phyloP scores from a whole-genome alignment of 1,139 yeast genomes.

The Taphrina betulina region DNA sequence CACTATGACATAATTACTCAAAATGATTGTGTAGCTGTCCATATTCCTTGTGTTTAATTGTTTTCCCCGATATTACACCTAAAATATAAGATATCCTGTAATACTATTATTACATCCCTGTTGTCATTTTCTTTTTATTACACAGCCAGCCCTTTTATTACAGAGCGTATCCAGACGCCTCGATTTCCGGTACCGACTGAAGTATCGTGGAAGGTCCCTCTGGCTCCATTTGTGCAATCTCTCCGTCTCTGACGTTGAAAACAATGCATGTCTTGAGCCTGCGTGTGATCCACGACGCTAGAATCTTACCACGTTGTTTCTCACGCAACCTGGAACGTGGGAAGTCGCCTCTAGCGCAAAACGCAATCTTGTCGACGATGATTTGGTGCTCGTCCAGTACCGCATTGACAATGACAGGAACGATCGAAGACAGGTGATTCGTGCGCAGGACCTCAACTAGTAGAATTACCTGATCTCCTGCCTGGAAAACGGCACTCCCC shows the following conservation, averaged over 20 bases:
- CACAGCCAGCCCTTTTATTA: no score
- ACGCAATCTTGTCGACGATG: conserved; percentile 81
- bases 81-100: no score
- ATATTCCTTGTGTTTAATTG: no score
- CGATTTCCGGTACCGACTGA: conserved; percentile 22
- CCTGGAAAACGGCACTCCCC: conserved; percentile 69
- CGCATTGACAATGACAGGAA: conserved; percentile 77
- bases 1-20: no score
- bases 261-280: conserved; percentile 42
- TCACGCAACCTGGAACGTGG: conserved; percentile 71
- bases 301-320: conserved; percentile 70
- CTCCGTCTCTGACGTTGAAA: conserved; percentile 26
- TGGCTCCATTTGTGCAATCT: not conserved
- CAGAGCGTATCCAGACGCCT: no score
- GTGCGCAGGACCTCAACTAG: conserved; percentile 61
- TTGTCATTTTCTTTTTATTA: no score
- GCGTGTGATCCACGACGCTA: conserved; percentile 55
- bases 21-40: no score
- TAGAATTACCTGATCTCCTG: conserved; percentile 77
- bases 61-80: no score
- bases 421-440: conserved; percentile 63
- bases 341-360: conserved; percentile 63
- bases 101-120: no score
- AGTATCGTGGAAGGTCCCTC: not conserved
- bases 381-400: conserved; percentile 80